phyloP scores from a whole-genome alignment of 306 rosid genomes.

The Fragaria iinumae region DNA sequence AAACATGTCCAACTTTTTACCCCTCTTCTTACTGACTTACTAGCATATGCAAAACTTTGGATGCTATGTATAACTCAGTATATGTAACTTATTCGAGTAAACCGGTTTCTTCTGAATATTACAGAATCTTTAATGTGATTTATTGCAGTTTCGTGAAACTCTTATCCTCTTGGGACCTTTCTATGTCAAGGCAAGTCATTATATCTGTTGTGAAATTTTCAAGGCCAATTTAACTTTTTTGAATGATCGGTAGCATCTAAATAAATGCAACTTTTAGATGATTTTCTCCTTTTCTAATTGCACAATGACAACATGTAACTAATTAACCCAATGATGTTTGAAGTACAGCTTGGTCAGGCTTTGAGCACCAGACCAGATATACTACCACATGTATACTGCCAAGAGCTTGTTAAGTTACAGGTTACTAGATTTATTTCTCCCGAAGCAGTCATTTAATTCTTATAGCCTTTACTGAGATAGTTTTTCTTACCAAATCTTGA shows the following conservation, averaged over 20 bases:
- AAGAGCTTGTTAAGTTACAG: conserved; percentile 89
- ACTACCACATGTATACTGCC: conserved; percentile 76
- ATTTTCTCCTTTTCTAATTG: not conserved
- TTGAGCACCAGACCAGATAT: conserved; percentile 95
- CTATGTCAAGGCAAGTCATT: conserved; percentile 84
- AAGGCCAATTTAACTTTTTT: not conserved
- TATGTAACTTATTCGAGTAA: not conserved
- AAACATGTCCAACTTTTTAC: not conserved
- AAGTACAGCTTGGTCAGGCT: conserved; percentile 95
- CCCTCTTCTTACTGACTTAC: not conserved
- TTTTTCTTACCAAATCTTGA: conserved; percentile 8
- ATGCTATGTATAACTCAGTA: not conserved
- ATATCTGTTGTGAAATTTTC: conserved; percentile 19
- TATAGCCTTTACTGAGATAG: not conserved
- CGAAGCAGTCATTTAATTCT: conserved; percentile 1
- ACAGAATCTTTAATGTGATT: conserved; percentile 33
- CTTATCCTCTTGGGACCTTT: conserved; percentile 93
- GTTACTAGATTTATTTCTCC: conserved; percentile 40
- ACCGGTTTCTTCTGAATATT: conserved; percentile 25
- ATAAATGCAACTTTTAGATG: not conserved
- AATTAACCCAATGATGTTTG: conserved; percentile 26
- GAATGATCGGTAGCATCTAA: not conserved
- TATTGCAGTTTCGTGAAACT: conserved; percentile 95
- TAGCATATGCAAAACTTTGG: not conserved
- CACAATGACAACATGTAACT: conserved; percentile 1